These are phyloP conservation scores for Musa beccarii DNA, from an alignment of 176 grass and related monocot genomes.

Conservation along the genomic window DNA sequence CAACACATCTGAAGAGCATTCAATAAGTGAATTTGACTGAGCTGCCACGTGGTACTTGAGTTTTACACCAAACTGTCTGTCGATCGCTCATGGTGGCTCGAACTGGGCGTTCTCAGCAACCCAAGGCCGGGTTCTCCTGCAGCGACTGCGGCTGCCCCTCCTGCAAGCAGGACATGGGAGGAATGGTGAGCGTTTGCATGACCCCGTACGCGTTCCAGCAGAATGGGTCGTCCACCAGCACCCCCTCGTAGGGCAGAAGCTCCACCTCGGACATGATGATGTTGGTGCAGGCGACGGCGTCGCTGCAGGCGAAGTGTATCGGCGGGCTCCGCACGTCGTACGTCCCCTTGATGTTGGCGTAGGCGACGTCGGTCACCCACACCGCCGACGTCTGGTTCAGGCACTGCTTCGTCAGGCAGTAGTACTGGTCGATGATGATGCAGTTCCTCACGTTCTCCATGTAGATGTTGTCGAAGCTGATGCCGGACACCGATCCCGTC, in stretches of 20 bases:
- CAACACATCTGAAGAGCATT: no score
- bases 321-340: slow-evolving; percentile 40
- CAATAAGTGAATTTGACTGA: no score
- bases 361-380: slow-evolving; percentile 44
- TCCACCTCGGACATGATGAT: slow-evolving; percentile 74
- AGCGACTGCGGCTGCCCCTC: slow-evolving; percentile 53
- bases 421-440: slow-evolving; percentile 88
- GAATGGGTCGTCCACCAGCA: slow-evolving; percentile 31
- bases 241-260: slow-evolving; percentile 33
- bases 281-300: slow-evolving; percentile 47
- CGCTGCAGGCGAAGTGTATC: slow-evolving; percentile 67
- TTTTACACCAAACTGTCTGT: no score
- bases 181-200: slow-evolving; percentile 44
- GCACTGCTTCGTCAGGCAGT: slow-evolving; percentile 50
- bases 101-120: slow-evolving; percentile 9
- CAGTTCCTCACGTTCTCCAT: slow-evolving; percentile 70
- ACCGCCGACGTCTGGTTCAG: slow-evolving; percentile 54
- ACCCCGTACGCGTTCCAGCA: slow-evolving; percentile 76
- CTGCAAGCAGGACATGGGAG: slow-evolving; percentile 64
- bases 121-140: slow-evolving; percentile 37
- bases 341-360: slow-evolving; percentile 55
- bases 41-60: no score
- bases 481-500: slow-evolving; percentile 33
- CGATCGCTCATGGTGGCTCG: no score
- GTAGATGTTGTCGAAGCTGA: slow-evolving; percentile 41